Evolutionary conservation across 2,329 filamentous ascomycete species (phyloP).

Genomic region (Thielaviopsis ethacetica): DNA sequence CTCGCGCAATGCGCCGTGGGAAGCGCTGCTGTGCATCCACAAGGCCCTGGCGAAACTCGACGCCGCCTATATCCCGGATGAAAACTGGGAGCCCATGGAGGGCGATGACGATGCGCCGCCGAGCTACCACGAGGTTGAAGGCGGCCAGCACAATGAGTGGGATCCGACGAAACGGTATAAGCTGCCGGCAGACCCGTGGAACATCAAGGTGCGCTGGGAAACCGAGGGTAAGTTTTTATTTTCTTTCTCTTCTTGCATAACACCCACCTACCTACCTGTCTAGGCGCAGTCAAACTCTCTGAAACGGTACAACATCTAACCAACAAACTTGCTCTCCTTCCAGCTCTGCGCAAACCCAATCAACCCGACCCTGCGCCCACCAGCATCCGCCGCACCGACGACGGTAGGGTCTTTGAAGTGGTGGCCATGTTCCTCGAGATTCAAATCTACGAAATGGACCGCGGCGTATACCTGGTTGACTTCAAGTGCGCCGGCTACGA

Average conservation of each 20-base stretch:
- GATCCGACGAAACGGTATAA: conserved; percentile 51
- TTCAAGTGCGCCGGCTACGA: conserved; percentile 99
- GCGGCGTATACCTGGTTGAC: conserved; percentile 85
- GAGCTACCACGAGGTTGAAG: conserved; percentile 26
- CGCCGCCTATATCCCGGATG: conserved; percentile 66
- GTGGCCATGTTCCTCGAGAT: conserved; percentile 94
- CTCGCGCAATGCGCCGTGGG: conserved; percentile 82
- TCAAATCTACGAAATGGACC: conserved; percentile 88
- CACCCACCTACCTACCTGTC: neutral
- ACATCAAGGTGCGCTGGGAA: conserved; percentile 77
- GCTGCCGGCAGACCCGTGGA: conserved; percentile 88
- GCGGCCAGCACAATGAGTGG: conserved; percentile 22
- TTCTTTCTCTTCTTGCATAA: neutral
- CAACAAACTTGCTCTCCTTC: neutral
- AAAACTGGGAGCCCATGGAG: conserved; percentile 36
- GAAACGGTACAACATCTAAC: neutral
- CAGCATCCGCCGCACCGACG: conserved; percentile 17
- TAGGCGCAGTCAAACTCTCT: neutral
- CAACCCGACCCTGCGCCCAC: conserved; percentile 3
- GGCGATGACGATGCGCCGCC: conserved; percentile 24
- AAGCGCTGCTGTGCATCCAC: conserved; percentile 90
- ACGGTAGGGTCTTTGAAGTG: conserved; percentile 34
- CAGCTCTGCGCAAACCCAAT: conserved; percentile 9
- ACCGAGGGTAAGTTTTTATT: conserved; percentile 49
- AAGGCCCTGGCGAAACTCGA: conserved; percentile 77